A percentile compares a stretch with the other conserved stretches of the same genome.
Evolutionary conservation across 2,329 filamentous ascomycete species (phyloP).

Genomic region (Fusarium staphyleae): DNA sequence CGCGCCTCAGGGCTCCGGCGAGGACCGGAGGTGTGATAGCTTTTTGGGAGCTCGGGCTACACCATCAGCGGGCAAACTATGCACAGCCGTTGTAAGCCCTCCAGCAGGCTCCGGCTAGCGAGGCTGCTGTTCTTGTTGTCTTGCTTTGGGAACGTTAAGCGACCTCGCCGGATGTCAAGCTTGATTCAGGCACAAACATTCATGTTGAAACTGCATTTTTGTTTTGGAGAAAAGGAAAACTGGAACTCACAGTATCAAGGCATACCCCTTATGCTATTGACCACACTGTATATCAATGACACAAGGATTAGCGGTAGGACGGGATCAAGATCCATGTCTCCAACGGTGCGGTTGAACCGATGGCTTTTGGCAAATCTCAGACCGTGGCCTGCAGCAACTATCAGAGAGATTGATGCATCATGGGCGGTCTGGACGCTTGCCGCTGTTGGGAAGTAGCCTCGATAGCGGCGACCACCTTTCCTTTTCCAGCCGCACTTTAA

Average conservation of each 20-base stretch:
- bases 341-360: constrained; percentile 10
- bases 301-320: constrained; percentile 5
- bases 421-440: constrained; percentile 31
- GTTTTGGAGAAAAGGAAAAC: too few species aligned
- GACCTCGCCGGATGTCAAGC: background rate
- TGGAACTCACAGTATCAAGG: background rate
- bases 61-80: constrained; percentile 14
- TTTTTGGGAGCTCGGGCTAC: constrained; percentile 11
- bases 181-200: constrained; percentile 2
- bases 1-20: constrained; percentile 30
- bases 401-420: constrained; percentile 8
- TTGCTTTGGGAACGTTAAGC: constrained; percentile 4
- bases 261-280: background rate
- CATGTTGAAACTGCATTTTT: background rate
- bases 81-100: constrained; percentile 22
- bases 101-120: constrained; percentile 13
- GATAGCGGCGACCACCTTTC: constrained; percentile 16
- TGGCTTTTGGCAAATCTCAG: constrained; percentile 22
- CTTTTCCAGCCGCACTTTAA: constrained; percentile 27
- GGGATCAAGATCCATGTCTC: constrained; percentile 13
- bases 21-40: constrained; percentile 21
- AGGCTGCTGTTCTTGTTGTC: constrained; percentile 23
- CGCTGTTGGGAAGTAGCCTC: constrained; percentile 28
- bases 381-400: constrained; percentile 21
- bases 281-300: background rate